phyloP scores from a whole-genome alignment of 192 early-diverging fungal genomes.

The Dissophora globulifera region DNA sequence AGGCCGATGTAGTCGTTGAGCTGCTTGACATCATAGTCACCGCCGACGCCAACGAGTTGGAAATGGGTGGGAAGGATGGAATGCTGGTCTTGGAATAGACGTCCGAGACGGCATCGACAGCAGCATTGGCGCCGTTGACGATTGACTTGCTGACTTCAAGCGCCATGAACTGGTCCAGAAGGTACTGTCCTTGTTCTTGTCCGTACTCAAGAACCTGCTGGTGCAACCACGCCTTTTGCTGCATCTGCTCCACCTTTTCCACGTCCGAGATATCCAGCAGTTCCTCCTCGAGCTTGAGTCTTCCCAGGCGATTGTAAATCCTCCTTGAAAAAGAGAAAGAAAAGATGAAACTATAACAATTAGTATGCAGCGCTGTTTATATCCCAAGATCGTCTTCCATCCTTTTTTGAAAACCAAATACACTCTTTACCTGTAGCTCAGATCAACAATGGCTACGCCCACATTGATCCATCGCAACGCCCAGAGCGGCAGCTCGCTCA shows the following conservation, averaged over 20 bases:
- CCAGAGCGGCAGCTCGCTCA: constrained; percentile 66
- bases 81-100: constrained; percentile 43
- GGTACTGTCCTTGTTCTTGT: constrained; percentile 46
- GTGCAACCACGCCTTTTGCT: constrained; percentile 44
- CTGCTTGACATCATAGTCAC: constrained; percentile 27
- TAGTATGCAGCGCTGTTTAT: too few relatives aligned
- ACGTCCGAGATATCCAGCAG: constrained; percentile 51
- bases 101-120: constrained; percentile 47
- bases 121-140: constrained; percentile 42
- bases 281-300: constrained; percentile 46
- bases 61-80: constrained; percentile 33
- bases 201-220: constrained; percentile 44
- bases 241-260: constrained; percentile 45
- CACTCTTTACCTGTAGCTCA: constrained; percentile 43
- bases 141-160: constrained; percentile 42
- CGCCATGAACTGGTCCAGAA: constrained; percentile 43
- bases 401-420: not conserved
- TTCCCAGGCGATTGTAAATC: constrained; percentile 47
- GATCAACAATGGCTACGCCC: constrained; percentile 63
- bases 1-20: too few relatives aligned
- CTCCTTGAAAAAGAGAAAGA: constrained; percentile 4
- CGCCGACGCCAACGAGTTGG: constrained; percentile 32
- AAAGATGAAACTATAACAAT: too few relatives aligned
- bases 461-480: constrained; percentile 66
- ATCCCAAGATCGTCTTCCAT: too few relatives aligned